Conservation (phyloP, 371 early-diverging fungal species). For the Mucor circinelloides region DNA sequence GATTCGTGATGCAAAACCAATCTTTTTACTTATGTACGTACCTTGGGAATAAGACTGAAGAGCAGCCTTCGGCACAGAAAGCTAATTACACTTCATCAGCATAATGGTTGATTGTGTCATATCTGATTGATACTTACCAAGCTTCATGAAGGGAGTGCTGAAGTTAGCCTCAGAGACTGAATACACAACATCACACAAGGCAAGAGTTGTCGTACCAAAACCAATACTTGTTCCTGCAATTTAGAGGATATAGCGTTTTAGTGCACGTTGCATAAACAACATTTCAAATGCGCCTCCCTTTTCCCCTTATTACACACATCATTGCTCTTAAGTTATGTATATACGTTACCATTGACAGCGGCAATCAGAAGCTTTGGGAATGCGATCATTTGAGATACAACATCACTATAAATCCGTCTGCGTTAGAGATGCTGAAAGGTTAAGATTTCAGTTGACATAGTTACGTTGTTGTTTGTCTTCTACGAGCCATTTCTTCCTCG, state of each 20-base stretch:
- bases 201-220: slow-evolving; percentile 70
- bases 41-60: slow-evolving; percentile 61
- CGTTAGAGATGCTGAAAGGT: not conserved
- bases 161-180: slow-evolving; percentile 64
- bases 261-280: not conserved
- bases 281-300: not conserved
- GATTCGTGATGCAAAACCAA: not conserved
- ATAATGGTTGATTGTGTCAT: not conserved
- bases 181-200: slow-evolving; percentile 73
- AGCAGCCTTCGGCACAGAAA: slow-evolving; percentile 75
- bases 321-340: not conserved
- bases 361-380: slow-evolving; percentile 75
- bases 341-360: slow-evolving; percentile 66
- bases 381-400: slow-evolving; percentile 59
- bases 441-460: not conserved
- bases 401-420: slow-evolving; percentile 30
- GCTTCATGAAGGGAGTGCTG: slow-evolving; percentile 70
- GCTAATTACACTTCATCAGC: slow-evolving; percentile 9
- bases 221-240: slow-evolving; percentile 68
- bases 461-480: slow-evolving; percentile 29
- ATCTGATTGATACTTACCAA: slow-evolving; percentile 29
- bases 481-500: slow-evolving; percentile 30
- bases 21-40: not conserved
- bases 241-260: not conserved
- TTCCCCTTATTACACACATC: not conserved